Percentiles rank a stretch among this genome's conserved stretches.
phyloP scores from a whole-genome alignment of 306 rosid genomes.

The Prunus mira region DNA sequence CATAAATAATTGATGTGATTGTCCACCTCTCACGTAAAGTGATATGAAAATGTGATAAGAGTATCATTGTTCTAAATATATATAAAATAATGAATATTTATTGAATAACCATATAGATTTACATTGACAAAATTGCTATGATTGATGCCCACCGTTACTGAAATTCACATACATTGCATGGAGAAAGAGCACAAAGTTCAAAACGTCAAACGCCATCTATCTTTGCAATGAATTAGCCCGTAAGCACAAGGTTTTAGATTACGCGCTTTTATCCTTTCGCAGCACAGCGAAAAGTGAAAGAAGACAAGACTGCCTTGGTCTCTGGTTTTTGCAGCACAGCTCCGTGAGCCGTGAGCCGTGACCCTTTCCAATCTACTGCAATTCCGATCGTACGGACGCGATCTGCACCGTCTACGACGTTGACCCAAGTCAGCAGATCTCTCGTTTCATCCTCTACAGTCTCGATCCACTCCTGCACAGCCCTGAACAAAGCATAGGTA shows the following conservation, averaged over 20 bases:
- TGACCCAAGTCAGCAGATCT: constrained; percentile 14
- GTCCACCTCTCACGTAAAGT: no score
- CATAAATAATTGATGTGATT: no score
- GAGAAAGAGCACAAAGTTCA: neutral
- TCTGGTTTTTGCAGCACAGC: neutral
- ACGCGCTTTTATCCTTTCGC: neutral
- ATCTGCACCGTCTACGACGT: neutral
- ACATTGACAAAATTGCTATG: no score
- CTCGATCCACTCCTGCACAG: neutral
- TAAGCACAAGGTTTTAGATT: neutral
- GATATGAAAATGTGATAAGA: no score
- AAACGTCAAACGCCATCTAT: neutral
- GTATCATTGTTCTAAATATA: no score
- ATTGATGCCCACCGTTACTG: neutral
- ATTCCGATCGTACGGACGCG: constrained; percentile 13
- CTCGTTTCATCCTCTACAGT: constrained; percentile 7
- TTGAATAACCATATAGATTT: no score
- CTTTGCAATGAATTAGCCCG: neutral
- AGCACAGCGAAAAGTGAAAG: neutral
- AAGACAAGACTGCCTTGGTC: neutral
- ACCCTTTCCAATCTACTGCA: neutral
- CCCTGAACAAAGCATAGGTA: constrained; percentile 11
- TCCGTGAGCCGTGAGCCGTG: neutral
- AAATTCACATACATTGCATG: neutral
- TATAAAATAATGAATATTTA: no score